Evolutionary conservation across 75 land plant genomes (phyloP).

Genomic region (Sequoiadendron giganteum): DNA sequence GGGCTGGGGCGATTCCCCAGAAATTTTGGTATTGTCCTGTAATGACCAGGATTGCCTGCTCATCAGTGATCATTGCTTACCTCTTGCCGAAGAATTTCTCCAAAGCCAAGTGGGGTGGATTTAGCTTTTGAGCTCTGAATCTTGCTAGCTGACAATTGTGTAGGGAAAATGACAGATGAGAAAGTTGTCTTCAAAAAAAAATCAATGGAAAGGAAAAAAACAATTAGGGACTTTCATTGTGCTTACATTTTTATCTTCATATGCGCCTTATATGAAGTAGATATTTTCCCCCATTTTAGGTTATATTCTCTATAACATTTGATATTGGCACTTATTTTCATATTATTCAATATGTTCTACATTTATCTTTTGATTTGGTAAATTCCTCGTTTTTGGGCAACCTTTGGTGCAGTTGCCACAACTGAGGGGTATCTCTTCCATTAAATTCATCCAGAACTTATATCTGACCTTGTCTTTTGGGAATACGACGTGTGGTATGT

Average conservation of each 20-base stretch:
- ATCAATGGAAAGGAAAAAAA: neutral
- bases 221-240: neutral
- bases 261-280: neutral
- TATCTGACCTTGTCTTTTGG: neutral
- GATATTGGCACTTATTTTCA: neutral
- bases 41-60: neutral
- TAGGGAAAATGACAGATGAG: neutral
- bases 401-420: no score
- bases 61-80: neutral
- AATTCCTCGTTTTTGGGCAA: neutral
- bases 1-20: neutral
- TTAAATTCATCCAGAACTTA: neutral
- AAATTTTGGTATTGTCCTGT: neutral
- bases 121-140: neutral
- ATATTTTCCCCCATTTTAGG: neutral
- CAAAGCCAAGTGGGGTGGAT: neutral
- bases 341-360: neutral
- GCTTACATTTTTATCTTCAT: neutral
- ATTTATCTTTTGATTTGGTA: neutral
- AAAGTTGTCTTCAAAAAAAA: neutral
- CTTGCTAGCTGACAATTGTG: neutral
- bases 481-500: no score
- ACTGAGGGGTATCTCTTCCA: no score
- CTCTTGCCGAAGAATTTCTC: neutral
- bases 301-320: no score